phyloP scores from a whole-genome alignment of 2,329 filamentous ascomycete species.

The Neonectria neomacrospora region DNA sequence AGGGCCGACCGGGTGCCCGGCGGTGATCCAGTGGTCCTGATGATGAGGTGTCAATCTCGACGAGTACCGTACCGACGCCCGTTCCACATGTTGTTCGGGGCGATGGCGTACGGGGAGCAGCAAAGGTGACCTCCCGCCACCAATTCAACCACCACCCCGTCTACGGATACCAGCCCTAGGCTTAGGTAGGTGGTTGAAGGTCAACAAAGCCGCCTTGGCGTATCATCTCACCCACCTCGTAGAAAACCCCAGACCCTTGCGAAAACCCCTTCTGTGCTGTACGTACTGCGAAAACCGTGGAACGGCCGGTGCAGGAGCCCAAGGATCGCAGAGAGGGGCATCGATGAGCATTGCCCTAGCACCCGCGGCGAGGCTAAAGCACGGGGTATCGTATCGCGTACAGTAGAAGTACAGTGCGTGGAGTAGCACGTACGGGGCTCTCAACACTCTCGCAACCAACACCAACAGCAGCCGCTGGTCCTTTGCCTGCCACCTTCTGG shows the following conservation, averaged over 20 bases:
- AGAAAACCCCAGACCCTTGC: background rate
- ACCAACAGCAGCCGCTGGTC: constrained; percentile 31
- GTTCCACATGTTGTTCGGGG: constrained; percentile 5
- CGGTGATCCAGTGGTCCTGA: constrained; percentile 15
- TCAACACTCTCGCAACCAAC: constrained; percentile 20
- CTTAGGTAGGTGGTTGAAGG: background rate
- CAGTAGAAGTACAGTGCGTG: background rate
- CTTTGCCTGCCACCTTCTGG: background rate
- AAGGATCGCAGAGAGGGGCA: constrained; percentile 27
- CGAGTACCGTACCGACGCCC: constrained; percentile 4
- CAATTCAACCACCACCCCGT: constrained; percentile 8
- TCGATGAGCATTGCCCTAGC: constrained; percentile 31
- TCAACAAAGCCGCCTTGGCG: background rate
- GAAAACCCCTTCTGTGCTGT: background rate
- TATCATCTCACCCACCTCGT: background rate
- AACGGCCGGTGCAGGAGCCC: background rate
- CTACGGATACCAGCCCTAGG: background rate
- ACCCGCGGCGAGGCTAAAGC: constrained; percentile 32
- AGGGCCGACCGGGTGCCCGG: constrained; percentile 11
- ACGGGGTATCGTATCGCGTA: constrained; percentile 37
- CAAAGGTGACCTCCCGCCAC: constrained; percentile 7
- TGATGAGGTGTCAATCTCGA: constrained; percentile 17
- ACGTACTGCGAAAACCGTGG: background rate
- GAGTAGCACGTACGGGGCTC: constrained; percentile 8
- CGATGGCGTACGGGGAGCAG: constrained; percentile 5